phyloP scores from a whole-genome alignment of 306 rosid genomes.

The Quercus berberidifolia region DNA sequence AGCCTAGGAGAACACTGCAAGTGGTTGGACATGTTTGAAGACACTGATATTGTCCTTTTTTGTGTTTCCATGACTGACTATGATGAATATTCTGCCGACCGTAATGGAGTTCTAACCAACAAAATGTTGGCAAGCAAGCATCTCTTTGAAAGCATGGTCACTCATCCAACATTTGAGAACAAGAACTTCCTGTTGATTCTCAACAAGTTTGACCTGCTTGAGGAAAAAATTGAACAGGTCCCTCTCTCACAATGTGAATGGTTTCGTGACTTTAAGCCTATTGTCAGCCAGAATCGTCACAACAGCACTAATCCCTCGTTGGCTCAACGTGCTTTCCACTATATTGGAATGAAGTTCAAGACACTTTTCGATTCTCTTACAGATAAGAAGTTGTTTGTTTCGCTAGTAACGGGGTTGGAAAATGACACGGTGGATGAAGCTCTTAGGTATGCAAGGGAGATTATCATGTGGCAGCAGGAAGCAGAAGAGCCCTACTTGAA shows the following conservation, averaged over 20 bases:
- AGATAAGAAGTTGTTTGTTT: slow-evolving; percentile 59
- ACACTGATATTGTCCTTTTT: slow-evolving; percentile 48
- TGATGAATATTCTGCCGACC: slow-evolving; percentile 42
- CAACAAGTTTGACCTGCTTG: slow-evolving; percentile 63
- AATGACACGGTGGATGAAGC: slow-evolving; percentile 54
- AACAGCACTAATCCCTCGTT: slow-evolving; percentile 43
- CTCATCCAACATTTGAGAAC: slow-evolving; percentile 34
- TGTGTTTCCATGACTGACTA: slow-evolving; percentile 64
- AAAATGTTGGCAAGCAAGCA: slow-evolving; percentile 61
- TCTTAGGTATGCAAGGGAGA: slow-evolving; percentile 70
- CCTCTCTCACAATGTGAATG: slow-evolving; percentile 66
- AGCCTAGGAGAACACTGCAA: slow-evolving; percentile 67
- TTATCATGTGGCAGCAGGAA: slow-evolving; percentile 35
- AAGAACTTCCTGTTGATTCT: slow-evolving; percentile 61
- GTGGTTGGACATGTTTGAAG: slow-evolving; percentile 75
- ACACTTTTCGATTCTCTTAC: slow-evolving; percentile 39
- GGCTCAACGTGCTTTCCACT: slow-evolving; percentile 60
- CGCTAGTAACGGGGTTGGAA: slow-evolving; percentile 55
- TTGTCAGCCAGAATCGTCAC: slow-evolving; percentile 29
- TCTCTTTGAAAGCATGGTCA: slow-evolving; percentile 56
- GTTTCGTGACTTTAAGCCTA: slow-evolving; percentile 65
- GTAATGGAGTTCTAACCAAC: slow-evolving; percentile 42
- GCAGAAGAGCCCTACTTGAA: slow-evolving; percentile 26
- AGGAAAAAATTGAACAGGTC: slow-evolving; percentile 48
- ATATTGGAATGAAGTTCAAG: slow-evolving; percentile 70